These are phyloP conservation scores for Aleurites moluccanus DNA, from an alignment of 441 rosid species.

Conservation along the genomic window DNA sequence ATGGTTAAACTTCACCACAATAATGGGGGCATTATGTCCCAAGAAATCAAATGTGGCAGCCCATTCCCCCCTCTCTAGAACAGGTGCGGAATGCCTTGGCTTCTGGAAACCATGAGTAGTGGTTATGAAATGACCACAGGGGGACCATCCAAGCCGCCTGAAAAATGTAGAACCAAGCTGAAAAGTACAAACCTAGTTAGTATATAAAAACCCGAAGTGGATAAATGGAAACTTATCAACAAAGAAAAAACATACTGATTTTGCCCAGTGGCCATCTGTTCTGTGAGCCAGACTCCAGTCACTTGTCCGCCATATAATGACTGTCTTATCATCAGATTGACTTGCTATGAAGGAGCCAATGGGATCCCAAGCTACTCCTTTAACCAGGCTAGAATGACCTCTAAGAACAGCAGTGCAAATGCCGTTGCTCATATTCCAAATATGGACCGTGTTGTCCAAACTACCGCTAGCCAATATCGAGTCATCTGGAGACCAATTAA, in stretches of 20 bases:
- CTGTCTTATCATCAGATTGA: conserved; percentile 98
- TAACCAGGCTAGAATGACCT: conserved; percentile 96
- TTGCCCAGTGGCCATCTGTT: conserved; percentile 98
- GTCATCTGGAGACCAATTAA: conserved; percentile 99
- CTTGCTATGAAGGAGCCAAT: conserved; percentile 96
- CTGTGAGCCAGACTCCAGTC: conserved; percentile 97
- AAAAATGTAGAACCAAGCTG: conserved; percentile 99
- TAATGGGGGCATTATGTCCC: conserved; percentile 96
- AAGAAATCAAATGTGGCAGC: conserved; percentile 94
- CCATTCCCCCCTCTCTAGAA: conserved; percentile 98
- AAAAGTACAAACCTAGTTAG: conserved; percentile 33
- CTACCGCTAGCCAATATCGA: conserved; percentile 92
- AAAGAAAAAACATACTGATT: conserved; percentile 65
- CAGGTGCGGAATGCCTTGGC: conserved; percentile 99
- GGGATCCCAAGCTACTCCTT: conserved; percentile 99
- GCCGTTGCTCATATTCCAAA: conserved; percentile 94
- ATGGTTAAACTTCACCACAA: conserved; percentile 92
- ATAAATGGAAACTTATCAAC: conserved; percentile 15
- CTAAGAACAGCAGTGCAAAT: conserved; percentile 94
- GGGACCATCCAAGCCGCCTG: conserved; percentile 99
- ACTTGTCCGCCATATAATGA: conserved; percentile 96
- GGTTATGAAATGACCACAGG: conserved; percentile 97
- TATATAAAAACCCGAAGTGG: conserved; percentile 8
- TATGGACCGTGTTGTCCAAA: conserved; percentile 89
- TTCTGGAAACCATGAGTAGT: conserved; percentile 98